Base-by-base conservation (phyloP, 768 basidiomycete species). In the Kwoniella sp. region DNA sequence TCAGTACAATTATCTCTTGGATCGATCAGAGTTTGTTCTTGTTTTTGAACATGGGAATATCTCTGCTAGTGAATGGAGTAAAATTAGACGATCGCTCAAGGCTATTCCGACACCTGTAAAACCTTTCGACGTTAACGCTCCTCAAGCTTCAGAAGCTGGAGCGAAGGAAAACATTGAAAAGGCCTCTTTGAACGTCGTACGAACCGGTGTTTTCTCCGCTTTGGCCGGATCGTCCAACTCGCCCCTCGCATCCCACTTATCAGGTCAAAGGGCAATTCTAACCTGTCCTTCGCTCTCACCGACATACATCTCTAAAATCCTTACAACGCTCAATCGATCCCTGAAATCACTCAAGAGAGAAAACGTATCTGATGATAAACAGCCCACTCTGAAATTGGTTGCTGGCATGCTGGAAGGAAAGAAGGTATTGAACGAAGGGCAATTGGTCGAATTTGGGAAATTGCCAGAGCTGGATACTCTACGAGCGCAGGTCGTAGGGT, bases 41-140 rank as follows among this genome's bases (percentile, higher is more conserved):
- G 84, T 95, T 80, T 86, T 95, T 64, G 84, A 87, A 55, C 91
- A 92, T 78, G 83, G 85, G 66, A 88, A 90, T 67, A 89, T 94
- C 74, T 62, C 68, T 27, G 86, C 89, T 1, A 82, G 85, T 44
- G 84, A 88, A 44, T 83, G 91, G 68, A 83, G 86, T 61, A 84
- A 85, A 57, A 83, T 96, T 26, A 85, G 92, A 22, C 81, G 84
- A 40, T 88, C 90, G 55, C 87, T 94, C 60, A 78, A 83, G 3
- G 79, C 82, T 2, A 87, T 90, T 1, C 79, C 40, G 58, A 10
- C 64, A 13, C 67, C 67, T 13, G 26, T 36, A 1, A 40, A 60
- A 26, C 46, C 64, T 4, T 55, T 46, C 13, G 49, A 55, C 30
- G 26, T 55, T 6, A 51, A 50, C 21, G 30, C 48, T n/a, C n/a